Percentiles rank a stretch among this genome's conserved stretches.
Conservation (phyloP, 2,329 filamentous ascomycete genomes). For the Leptodontidium sp. region DNA sequence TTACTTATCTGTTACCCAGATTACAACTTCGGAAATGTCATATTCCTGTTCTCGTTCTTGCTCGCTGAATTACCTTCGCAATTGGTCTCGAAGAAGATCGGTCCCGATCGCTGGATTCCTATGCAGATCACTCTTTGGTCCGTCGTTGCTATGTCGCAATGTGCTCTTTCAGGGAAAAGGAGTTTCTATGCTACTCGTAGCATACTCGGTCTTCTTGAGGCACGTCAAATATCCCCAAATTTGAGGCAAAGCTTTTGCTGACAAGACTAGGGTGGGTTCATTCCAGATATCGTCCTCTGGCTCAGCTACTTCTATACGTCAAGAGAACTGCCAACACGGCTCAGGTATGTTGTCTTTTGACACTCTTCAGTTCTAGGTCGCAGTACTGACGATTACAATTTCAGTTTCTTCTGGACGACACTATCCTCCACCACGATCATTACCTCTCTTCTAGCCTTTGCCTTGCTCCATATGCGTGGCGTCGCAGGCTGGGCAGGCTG, state of each 20-base stretch:
- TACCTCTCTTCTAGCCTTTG: conserved; percentile 64
- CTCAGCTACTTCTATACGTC: conserved; percentile 80
- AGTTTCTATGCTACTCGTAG: conserved; percentile 54
- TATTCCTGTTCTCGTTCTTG: conserved; percentile 62
- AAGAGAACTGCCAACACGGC: conserved; percentile 44
- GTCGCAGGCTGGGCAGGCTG: conserved; percentile 60
- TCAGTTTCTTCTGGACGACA: conserved; percentile 76
- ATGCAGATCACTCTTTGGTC: conserved; percentile 60
- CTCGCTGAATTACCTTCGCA: conserved; percentile 68
- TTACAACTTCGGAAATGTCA: conserved; percentile 59
- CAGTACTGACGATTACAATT: conserved; percentile 18
- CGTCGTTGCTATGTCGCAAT: conserved; percentile 56
- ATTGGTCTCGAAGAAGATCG: conserved; percentile 63
- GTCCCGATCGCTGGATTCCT: conserved; percentile 60
- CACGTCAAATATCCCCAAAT: not conserved
- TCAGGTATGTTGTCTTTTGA: conserved; percentile 13
- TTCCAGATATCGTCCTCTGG: conserved; percentile 71
- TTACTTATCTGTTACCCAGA: conserved; percentile 15
- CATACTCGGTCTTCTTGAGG: conserved; percentile 42
- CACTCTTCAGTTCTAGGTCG: not conserved
- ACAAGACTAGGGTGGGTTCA: conserved; percentile 61
- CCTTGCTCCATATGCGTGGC: conserved; percentile 60
- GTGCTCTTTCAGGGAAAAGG: conserved; percentile 52
- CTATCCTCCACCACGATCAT: conserved; percentile 51
- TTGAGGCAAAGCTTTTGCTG: not conserved